These are phyloP conservation scores for Apiotrichum gracile DNA, from an alignment of 1,284 basidiomycete genomes.

Conservation along the genomic window DNA sequence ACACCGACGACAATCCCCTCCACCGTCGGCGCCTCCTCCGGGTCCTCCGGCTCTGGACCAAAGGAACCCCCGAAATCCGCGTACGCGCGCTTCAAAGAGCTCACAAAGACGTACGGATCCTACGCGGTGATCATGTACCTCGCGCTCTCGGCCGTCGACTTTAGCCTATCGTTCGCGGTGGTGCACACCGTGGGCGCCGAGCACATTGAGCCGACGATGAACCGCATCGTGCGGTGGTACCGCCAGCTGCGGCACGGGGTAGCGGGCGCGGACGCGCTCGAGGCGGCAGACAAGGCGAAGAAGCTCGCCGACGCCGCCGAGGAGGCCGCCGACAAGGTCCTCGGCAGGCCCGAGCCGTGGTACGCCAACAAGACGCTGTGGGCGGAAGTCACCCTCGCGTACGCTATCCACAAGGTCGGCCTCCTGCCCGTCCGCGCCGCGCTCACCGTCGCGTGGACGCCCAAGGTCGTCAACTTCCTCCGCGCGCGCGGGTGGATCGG, in stretches of 20 bases:
- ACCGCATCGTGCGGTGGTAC: constrained; percentile 53
- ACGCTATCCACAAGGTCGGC: constrained; percentile 90
- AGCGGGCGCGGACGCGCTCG: constrained; percentile 13
- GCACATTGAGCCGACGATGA: constrained; percentile 66
- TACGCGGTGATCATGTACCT: constrained; percentile 84
- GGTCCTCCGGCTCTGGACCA: not conserved
- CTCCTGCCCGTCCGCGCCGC: constrained; percentile 87
- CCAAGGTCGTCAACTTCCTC: constrained; percentile 74
- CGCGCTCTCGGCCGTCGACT: constrained; percentile 66
- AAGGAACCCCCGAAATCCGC: constrained; percentile 16
- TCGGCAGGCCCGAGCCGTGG: constrained; percentile 53
- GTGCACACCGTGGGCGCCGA: constrained; percentile 87
- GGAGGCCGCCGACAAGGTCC: constrained; percentile 53
- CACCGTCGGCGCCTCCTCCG: not conserved
- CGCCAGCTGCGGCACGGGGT: constrained; percentile 31
- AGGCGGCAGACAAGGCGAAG: constrained; percentile 16
- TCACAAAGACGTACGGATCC: constrained; percentile 88
- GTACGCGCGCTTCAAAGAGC: constrained; percentile 62
- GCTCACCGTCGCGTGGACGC: constrained; percentile 80
- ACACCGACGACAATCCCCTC: too few species aligned
- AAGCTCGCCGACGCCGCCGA: constrained; percentile 16
- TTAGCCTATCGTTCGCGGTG: constrained; percentile 70
- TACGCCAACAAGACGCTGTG: constrained; percentile 65
- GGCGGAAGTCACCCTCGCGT: constrained; percentile 87
- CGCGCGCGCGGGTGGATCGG: constrained; percentile 62